Evolutionary conservation across 768 basidiomycete species (phyloP), one percentile per base, ranked within the genome.

Genomic region (Suillus paluster): DNA sequence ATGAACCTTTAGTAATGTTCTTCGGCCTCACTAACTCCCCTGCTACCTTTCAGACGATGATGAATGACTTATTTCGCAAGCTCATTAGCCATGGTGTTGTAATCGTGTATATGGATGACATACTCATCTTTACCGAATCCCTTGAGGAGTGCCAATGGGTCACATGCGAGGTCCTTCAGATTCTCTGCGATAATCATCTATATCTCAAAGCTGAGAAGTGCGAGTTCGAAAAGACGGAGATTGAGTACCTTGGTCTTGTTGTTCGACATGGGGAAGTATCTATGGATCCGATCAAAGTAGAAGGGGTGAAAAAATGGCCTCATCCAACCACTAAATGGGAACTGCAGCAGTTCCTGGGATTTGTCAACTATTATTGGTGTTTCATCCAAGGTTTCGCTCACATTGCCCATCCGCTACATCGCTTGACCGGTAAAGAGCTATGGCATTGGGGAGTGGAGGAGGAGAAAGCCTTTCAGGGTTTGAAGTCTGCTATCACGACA

Each of bases 91-190:
- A 66, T 42, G 71, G 71, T 1, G 38, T 53, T 17, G 69, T 80
- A 2, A 67, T 81, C 6, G 74, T 82, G 0, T 83, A 82, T 60
- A 60, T 81, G 19, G 78, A 82, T 56, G 73, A 81, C 60, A 78
- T 81, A 25, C 73, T 83, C 0, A 75, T 83, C 58, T 81, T 71
- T 66, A 75, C 78, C 1, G 58, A 72, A 1, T 66, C 60, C 52
- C 10, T 67, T 0, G 64, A 69, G 3, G 42, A 71, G 41, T 77
- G 76, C 38, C 34, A 62, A 0, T 1, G 58, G 38, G 38, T 67
- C 7, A 66, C 69, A 0, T 33, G 49, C 1, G 41, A 62, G 27
- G 68, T 77, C 2, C 61, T 78, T 4, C 50, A 66, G 25, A 54
- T 58, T 0, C 62, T 77, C 1, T 39, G 48, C n/a, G 60, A 76